Conservation (phyloP, 176 grass and related monocot species). For the Rhipidocladum racemiflorum region DNA sequence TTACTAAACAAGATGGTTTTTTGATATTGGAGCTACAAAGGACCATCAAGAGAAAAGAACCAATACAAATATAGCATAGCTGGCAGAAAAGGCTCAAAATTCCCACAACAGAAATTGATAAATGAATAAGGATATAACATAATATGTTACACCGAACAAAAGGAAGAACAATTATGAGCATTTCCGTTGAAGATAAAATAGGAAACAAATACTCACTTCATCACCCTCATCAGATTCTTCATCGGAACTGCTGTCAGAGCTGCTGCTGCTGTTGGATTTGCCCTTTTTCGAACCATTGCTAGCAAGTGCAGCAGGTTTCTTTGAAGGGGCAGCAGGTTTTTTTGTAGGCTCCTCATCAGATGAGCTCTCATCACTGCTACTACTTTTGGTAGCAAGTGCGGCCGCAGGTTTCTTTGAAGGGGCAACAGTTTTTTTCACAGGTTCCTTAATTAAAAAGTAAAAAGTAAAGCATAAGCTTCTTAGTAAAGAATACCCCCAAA, state of each 20-base stretch:
- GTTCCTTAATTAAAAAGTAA: slow-evolving; percentile 1
- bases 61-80: not conserved
- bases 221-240: slow-evolving; percentile 53
- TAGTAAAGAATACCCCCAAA: not conserved
- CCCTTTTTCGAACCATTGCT: slow-evolving; percentile 57
- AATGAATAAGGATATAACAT: not conserved
- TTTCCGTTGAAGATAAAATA: not conserved
- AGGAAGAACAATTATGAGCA: not conserved
- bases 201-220: slow-evolving; percentile 36
- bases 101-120: not conserved
- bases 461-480: not conserved
- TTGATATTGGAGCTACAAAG: not conserved
- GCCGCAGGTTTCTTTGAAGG: not conserved
- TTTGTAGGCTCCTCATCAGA: slow-evolving; percentile 56
- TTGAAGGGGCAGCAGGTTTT: slow-evolving; percentile 34
- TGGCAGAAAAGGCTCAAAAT: not conserved
- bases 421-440: not conserved
- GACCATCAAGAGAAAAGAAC: not conserved
- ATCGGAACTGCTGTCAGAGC: slow-evolving; percentile 66
- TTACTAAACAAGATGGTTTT: not conserved
- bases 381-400: not conserved
- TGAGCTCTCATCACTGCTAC: slow-evolving; percentile 35
- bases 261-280: slow-evolving; percentile 46
- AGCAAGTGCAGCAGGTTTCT: slow-evolving; percentile 24
- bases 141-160: not conserved